Evolutionary conservation across 192 early-diverging fungal species (phyloP).

Genomic region (Gryganskiella cystojenkinii): DNA sequence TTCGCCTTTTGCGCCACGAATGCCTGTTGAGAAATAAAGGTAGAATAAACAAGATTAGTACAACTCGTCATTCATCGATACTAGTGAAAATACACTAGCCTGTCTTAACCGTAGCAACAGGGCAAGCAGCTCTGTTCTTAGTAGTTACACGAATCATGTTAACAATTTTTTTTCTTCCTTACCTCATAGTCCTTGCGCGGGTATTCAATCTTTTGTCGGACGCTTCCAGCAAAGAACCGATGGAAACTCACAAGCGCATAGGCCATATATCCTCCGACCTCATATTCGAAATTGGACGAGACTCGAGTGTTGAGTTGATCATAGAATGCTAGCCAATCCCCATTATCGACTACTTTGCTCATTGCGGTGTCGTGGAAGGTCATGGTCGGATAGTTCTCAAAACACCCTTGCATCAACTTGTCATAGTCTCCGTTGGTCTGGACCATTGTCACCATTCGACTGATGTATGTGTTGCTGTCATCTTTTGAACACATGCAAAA

Average conservation of each 20-base stretch:
- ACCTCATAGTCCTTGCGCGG: constrained; percentile 84
- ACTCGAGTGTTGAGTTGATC: constrained; percentile 73
- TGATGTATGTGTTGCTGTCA: constrained; percentile 60
- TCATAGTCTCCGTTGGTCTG: constrained; percentile 85
- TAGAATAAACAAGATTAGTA: not conserved
- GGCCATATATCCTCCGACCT: constrained; percentile 72
- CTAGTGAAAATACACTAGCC: too few species aligned
- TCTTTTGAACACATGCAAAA: constrained; percentile 23
- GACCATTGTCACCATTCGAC: constrained; percentile 60
- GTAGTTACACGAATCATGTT: too few species aligned
- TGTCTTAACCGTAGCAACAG: too few species aligned
- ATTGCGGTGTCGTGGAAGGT: constrained; percentile 81
- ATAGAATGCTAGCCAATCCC: constrained; percentile 86
- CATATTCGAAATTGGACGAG: constrained; percentile 59
- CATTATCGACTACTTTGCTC: constrained; percentile 70
- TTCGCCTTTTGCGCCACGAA: constrained; percentile 62
- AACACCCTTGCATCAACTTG: constrained; percentile 90
- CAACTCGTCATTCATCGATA: too few species aligned
- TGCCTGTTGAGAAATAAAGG: constrained; percentile 22
- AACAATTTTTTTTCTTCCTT: too few species aligned
- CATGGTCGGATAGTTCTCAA: constrained; percentile 89
- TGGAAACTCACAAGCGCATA: constrained; percentile 83
- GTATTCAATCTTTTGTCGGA: constrained; percentile 71
- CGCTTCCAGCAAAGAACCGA: constrained; percentile 80
- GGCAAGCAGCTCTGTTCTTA: too few species aligned